phyloP scores from a whole-genome alignment of 176 grass and related monocot genomes.

The Avena insularis region DNA sequence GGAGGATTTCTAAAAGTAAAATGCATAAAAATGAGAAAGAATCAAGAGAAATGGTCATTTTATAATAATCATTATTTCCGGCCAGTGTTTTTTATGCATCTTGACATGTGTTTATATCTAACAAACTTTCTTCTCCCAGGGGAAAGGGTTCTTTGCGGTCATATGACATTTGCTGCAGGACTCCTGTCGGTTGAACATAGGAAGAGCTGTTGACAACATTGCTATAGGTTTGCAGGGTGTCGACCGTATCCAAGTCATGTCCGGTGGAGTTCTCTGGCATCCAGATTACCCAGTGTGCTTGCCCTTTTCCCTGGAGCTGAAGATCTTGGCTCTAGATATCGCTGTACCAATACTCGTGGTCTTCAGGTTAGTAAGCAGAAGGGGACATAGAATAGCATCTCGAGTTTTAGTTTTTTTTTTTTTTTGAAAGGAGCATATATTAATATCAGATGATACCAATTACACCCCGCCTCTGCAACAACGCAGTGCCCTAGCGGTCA shows the following conservation, averaged over 20 bases:
- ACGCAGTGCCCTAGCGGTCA: too few species aligned
- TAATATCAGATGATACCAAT: too few species aligned
- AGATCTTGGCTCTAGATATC: slow-evolving; percentile 79
- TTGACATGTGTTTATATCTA: slow-evolving; percentile 12
- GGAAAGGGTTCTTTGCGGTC: slow-evolving; percentile 77
- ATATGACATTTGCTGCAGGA: slow-evolving; percentile 19
- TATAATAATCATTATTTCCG: background rate
- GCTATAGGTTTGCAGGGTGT: slow-evolving; percentile 74
- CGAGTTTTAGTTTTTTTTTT: too few species aligned
- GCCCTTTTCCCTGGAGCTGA: slow-evolving; percentile 71
- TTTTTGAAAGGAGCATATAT: too few species aligned
- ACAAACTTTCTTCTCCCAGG: slow-evolving; percentile 49
- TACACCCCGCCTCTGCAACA: too few species aligned
- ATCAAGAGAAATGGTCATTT: slow-evolving; percentile 75
- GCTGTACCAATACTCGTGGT: slow-evolving; percentile 64
- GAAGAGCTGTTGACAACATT: slow-evolving; percentile 72
- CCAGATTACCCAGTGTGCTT: slow-evolving; percentile 63
- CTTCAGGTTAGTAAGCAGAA: slow-evolving; percentile 58
- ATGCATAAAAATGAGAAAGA: slow-evolving; percentile 95
- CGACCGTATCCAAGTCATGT: slow-evolving; percentile 52
- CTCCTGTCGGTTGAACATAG: slow-evolving; percentile 50
- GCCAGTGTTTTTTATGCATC: background rate
- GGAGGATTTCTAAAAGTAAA: slow-evolving; percentile 76
- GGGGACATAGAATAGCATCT: background rate
- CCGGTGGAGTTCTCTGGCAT: slow-evolving; percentile 70